These are phyloP conservation scores for Macadamia tetraphylla DNA, from an alignment of 164 flowering plant genomes.

Conservation along the genomic window DNA sequence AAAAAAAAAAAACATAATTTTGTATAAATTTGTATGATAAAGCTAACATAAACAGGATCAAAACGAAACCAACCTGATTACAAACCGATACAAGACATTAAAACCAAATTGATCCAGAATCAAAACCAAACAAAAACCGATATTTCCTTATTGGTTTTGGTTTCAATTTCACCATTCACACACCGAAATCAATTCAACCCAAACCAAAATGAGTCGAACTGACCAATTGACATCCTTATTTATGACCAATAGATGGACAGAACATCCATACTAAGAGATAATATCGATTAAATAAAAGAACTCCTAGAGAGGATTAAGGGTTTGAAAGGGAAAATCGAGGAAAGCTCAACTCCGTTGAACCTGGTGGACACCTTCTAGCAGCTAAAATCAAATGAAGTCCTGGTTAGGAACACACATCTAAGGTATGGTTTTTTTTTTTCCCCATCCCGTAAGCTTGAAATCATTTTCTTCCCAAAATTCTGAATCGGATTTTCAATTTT, in stretches of 20 bases:
- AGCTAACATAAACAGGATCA: too few relatives aligned
- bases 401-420: conserved; percentile 47
- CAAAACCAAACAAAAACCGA: too few relatives aligned
- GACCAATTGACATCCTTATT: too few relatives aligned
- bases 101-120: too few relatives aligned
- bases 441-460: not conserved
- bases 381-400: conserved; percentile 39
- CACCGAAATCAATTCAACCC: too few relatives aligned
- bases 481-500: not conserved
- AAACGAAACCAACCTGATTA: too few relatives aligned
- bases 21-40: too few relatives aligned
- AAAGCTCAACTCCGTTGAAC: conserved; percentile 19
- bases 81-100: too few relatives aligned
- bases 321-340: conserved; percentile 40
- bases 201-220: too few relatives aligned
- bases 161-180: too few relatives aligned
- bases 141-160: too few relatives aligned
- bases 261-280: conserved; percentile 66
- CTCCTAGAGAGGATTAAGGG: conserved; percentile 50
- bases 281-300: conserved; percentile 70
- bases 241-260: conserved; percentile 52
- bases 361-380: conserved; percentile 35
- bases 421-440: conserved; percentile 26
- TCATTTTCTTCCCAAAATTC: not conserved
- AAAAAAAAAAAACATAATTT: too few relatives aligned